These are phyloP conservation scores for Neurospora intermedia DNA, from an alignment of 495 filamentous ascomycete genomes.

Conservation along the genomic window DNA sequence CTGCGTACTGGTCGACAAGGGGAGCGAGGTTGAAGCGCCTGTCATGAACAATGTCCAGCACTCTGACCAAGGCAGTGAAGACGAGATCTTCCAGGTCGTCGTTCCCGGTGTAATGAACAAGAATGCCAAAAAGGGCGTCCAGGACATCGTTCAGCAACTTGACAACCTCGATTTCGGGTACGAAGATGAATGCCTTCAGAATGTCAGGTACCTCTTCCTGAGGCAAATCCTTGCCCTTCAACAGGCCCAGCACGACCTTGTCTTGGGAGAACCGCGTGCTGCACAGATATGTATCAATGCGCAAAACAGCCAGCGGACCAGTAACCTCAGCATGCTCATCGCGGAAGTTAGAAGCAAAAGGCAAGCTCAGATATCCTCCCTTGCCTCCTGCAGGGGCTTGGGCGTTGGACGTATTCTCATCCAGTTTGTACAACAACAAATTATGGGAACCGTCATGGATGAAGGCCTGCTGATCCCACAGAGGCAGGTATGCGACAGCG, in stretches of 20 bases:
- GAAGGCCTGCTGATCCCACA: conserved; percentile 90
- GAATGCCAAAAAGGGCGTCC: conserved; percentile 80
- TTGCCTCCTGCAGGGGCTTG: conserved; percentile 45
- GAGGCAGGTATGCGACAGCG: conserved; percentile 81
- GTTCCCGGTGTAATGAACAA: conserved; percentile 78
- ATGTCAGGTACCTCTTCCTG: conserved; percentile 58
- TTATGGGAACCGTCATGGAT: conserved; percentile 76
- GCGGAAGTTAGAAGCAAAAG: conserved; percentile 61
- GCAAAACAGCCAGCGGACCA: conserved; percentile 63
- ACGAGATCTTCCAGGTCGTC: conserved; percentile 89
- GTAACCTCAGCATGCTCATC: conserved; percentile 63
- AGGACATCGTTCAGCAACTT: conserved; percentile 86
- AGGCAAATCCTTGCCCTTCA: conserved; percentile 74
- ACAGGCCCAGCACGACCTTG: conserved; percentile 68
- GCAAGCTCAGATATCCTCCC: conserved; percentile 75
- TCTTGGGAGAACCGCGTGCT: conserved; percentile 95
- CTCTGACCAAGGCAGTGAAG: conserved; percentile 79
- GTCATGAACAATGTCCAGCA: conserved; percentile 90
- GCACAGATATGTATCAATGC: conserved; percentile 80
- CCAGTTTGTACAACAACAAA: conserved; percentile 75
- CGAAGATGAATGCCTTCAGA: conserved; percentile 76
- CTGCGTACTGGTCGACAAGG: conserved; percentile 84
- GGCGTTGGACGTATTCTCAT: conserved; percentile 61
- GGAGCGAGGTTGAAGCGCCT: conserved; percentile 84
- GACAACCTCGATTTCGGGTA: conserved; percentile 94